Evolutionary conservation across 2,329 filamentous ascomycete genomes (phyloP), one percentile per base, ranked within the genome.

Genomic region (Scleromitrula shiraiana): DNA sequence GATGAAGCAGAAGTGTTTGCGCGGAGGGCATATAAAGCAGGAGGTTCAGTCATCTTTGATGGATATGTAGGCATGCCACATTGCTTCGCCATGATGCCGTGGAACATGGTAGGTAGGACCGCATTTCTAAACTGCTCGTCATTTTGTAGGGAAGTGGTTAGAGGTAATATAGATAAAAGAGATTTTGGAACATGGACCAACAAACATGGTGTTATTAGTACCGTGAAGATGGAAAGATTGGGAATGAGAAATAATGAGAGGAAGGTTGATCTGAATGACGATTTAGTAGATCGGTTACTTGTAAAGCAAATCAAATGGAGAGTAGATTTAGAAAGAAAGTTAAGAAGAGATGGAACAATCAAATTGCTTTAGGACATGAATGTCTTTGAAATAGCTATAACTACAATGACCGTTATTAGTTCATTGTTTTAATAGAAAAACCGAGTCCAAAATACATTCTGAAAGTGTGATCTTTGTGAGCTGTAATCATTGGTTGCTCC

Each of bases 31-130:
- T 69, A 70, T 14, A 54, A 58, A 7, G 76, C 84, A 38, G 79
- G 77, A 5, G 82, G 83, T 0, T 60, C 59, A 0, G 76, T 90
- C 0, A 71, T 78, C 3, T 84, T 81, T 58, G 78, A 86, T 62
- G 78, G 88, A 65, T 93, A 81, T 62, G 82, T 89, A 63, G 83
- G 79, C 3, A 91, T 91, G 86, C 85, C 87, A 46, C 86, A 90
- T 65, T 80, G 78, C 56, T 91, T 88, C 60, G 77, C 75, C 0
- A 58, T 80, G 53, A 53, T 86, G 44, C 36, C 44, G 1, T 46
- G 44, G 44, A 46, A 46, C 7, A 12, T 32, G 14, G 35, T n/a
- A 19, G 44, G 44, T 17, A 40, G 44, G 41, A 33, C n/a, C n/a
- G 44, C 44, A 6, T 46, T 46, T 24, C 12, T 7, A 3, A 46